Evolutionary conservation across 148 eudicot genomes (phyloP), one percentile per base, ranked within the genome.

Genomic region (Diospyros lotus): DNA sequence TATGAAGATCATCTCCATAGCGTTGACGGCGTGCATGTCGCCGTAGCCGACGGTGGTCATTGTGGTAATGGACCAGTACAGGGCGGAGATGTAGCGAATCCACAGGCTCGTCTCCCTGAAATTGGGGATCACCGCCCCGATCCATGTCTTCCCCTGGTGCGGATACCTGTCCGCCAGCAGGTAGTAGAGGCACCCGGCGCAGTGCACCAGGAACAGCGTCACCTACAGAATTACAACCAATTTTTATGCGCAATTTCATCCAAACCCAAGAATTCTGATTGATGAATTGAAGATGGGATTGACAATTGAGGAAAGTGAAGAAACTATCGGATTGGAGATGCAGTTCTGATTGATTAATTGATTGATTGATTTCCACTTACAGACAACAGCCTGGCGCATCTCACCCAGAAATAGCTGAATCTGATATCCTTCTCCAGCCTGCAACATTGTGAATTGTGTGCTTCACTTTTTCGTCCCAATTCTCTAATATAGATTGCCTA

Each of bases 391-490:
- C 96, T 83, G 9, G 91, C 85, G 81, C 98, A 89, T 69, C 98
- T 83, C 41, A 90, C 83, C 94, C 92, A 91, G 75, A 93, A 93
- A 75, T 93, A 93, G 90, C 80, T 89, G 77, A 89, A 91, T 73
- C 98, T 82, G 69, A 93, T 93, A 76, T 93, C 98, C 75, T 93
- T 93, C 78, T 93, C 98, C 72, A 93, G 92, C 91, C 98, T 93
- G 80, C 82, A 80, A 81, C 4, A 8, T 4, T 48, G 52, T 4
- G 28, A 28, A 28, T 28, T 0, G 28, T 0, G 28, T 28, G 28
- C 28, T 28, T 28, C 28, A 28, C 28, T 28, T 28, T 28, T 28
- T 28, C 28, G 28, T 28, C 28, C 28, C 28, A 28, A 28, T 28
- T 28, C 28, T 28, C 28, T 28, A 28, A 28, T 28, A 28, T 28